Percentiles rank a stretch among this genome's conserved stretches.
phyloP scores from a whole-genome alignment of 164 flowering plant genomes.

The Houttuynia cordata region DNA sequence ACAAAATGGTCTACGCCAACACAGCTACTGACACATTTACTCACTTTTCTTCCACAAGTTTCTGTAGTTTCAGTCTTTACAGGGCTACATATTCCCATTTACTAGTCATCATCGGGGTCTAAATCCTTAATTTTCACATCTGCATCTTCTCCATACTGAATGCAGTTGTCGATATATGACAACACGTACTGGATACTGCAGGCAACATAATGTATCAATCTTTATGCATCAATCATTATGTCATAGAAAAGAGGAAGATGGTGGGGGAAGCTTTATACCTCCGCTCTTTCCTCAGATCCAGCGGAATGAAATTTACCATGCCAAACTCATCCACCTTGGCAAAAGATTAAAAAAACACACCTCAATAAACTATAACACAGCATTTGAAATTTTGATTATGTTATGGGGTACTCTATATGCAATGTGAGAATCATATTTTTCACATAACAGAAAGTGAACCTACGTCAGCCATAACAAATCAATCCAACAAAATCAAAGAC shows the following conservation, averaged over 20 bases:
- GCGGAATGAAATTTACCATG: slow-evolving; percentile 64
- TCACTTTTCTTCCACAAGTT: neutral
- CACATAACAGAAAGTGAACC: neutral
- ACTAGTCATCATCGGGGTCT: slow-evolving; percentile 36
- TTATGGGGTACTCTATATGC: neutral
- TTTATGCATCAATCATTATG: slow-evolving; percentile 10
- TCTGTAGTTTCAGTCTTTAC: neutral
- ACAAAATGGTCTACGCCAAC: neutral
- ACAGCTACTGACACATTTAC: neutral
- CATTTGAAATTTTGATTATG: no score
- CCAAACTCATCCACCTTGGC: slow-evolving; percentile 47
- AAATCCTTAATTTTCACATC: slow-evolving; percentile 93
- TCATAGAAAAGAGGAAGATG: slow-evolving; percentile 7
- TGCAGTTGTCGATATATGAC: slow-evolving; percentile 63
- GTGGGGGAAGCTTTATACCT: slow-evolving; percentile 19
- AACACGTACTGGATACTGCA: slow-evolving; percentile 64
- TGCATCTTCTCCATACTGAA: slow-evolving; percentile 92
- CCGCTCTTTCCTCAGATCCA: slow-evolving; percentile 48
- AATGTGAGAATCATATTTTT: neutral
- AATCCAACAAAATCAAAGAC: no score
- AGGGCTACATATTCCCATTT: neutral
- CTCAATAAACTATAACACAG: neutral
- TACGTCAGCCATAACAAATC: no score
- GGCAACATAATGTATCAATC: neutral
- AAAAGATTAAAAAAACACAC: slow-evolving; percentile 1